A percentile compares a stretch with the other conserved stretches of the same genome.
Evolutionary conservation across 106 monocot genomes (phyloP).

Genomic region (Apostasia ramifera): DNA sequence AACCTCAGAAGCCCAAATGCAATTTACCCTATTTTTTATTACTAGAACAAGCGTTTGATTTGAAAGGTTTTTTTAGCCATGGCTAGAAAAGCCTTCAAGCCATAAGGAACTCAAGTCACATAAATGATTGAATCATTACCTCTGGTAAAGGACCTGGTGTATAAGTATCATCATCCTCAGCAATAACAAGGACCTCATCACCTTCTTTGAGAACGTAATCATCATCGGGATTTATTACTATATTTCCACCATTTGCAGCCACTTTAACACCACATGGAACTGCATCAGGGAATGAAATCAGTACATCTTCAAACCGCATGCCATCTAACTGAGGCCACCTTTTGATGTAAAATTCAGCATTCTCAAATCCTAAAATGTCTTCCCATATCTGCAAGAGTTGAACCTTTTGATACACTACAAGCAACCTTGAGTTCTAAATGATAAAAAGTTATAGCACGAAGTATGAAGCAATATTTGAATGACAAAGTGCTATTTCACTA

Average conservation of each 20-base stretch:
- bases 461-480: too few species aligned
- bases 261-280: constrained; percentile 94
- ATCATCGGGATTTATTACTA: constrained; percentile 79
- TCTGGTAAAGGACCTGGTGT: constrained; percentile 48
- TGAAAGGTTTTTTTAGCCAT: too few species aligned
- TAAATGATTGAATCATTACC: constrained; percentile 23
- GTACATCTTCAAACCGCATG: constrained; percentile 63
- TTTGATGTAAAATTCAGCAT: constrained; percentile 96
- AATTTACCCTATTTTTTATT: too few species aligned
- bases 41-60: too few species aligned
- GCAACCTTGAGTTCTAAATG: too few species aligned
- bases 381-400: constrained; percentile 86
- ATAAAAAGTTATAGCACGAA: too few species aligned
- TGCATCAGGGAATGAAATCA: constrained; percentile 84
- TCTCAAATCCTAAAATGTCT: constrained; percentile 95
- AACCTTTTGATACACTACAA: too few species aligned
- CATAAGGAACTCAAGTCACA: background rate
- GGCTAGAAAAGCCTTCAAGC: too few species aligned
- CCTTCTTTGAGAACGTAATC: constrained; percentile 82
- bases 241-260: constrained; percentile 64
- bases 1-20: too few species aligned
- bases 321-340: constrained; percentile 85
- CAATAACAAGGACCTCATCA: constrained; percentile 88
- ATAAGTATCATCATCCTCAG: constrained; percentile 97
- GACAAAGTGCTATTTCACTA: too few species aligned